phyloP scores from a whole-genome alignment of 371 early-diverging fungal genomes.

The Apophysomyces ossiformis region DNA sequence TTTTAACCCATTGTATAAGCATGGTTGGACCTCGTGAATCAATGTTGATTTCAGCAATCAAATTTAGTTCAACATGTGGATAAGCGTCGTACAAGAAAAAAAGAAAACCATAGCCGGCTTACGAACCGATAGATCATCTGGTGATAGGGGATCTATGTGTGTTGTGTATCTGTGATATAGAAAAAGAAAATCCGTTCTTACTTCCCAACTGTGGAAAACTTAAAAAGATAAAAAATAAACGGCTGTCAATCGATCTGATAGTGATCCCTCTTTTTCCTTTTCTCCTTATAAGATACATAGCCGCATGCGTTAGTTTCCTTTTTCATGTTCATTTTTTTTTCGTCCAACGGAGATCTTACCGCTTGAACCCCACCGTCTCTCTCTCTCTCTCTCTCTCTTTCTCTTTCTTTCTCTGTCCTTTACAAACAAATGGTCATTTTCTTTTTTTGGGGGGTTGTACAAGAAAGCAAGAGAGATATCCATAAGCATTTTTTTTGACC shows the following conservation, averaged over 20 bases:
- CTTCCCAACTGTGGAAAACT: neutral
- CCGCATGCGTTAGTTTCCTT: neutral
- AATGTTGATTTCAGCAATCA: too few relatives aligned
- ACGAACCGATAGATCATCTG: too few relatives aligned
- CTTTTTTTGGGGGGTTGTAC: neutral
- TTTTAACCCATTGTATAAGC: too few relatives aligned
- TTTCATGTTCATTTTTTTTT: neutral
- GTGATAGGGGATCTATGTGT: too few relatives aligned
- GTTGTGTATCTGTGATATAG: neutral
- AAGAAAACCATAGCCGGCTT: too few relatives aligned
- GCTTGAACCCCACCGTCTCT: neutral
- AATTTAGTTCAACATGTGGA: too few relatives aligned
- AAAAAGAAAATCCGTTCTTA: neutral
- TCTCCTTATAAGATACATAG: neutral
- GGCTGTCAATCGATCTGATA: neutral
- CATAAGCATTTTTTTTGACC: too few relatives aligned
- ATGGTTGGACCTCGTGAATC: too few relatives aligned
- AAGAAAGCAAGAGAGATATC: neutral
- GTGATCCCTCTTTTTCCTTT: neutral
- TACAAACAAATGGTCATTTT: neutral
- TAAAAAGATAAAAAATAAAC: neutral
- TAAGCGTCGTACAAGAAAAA: too few relatives aligned
- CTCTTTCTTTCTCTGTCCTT: neutral
- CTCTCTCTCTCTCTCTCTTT: neutral
- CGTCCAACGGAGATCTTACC: slow-evolving; percentile 2